These are phyloP conservation scores for Ostreobium quekettii DNA, from an alignment of 139 green algal species.

Conservation along the genomic window DNA sequence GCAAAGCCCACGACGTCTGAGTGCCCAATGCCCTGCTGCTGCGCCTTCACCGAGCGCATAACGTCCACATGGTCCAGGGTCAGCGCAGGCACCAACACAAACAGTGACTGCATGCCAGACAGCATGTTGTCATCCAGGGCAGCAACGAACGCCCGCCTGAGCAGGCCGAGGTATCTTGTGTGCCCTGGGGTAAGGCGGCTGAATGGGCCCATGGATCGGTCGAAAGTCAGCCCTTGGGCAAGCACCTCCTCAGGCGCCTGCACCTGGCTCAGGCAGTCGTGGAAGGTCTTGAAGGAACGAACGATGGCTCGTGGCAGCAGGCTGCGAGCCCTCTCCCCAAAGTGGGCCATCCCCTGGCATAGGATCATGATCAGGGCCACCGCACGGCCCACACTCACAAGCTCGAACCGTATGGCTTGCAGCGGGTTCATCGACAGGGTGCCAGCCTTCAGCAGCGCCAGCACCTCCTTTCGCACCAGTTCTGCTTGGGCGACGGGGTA, in stretches of 20 bases:
- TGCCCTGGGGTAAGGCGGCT: background rate
- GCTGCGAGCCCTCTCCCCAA: background rate
- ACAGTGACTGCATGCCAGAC: background rate
- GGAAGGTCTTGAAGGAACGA: background rate
- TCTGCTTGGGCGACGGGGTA: slow-evolving; percentile 21
- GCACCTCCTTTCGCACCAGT: slow-evolving; percentile 17
- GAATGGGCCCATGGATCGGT: slow-evolving; percentile 6
- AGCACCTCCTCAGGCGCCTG: background rate
- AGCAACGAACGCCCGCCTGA: background rate
- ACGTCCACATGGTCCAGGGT: slow-evolving; percentile 18
- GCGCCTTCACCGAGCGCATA: slow-evolving; percentile 16
- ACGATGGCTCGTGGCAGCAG: slow-evolving; percentile 8
- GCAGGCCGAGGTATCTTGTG: background rate
- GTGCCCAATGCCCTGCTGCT: slow-evolving; percentile 12
- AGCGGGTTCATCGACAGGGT: slow-evolving; percentile 14
- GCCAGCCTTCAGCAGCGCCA: slow-evolving; percentile 15
- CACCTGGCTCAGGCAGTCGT: background rate
- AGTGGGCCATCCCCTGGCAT: background rate
- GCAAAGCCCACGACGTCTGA: background rate
- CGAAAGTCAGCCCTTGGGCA: background rate
- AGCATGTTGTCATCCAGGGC: slow-evolving; percentile 1
- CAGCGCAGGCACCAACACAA: slow-evolving; percentile 11
- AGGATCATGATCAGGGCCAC: slow-evolving; percentile 14
- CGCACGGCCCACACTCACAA: slow-evolving; percentile 6
- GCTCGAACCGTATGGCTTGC: slow-evolving; percentile 9